Evolutionary conservation across 2,329 filamentous ascomycete species (phyloP), one percentile per base, ranked within the genome.

Genomic region (Neonectria coccinea): DNA sequence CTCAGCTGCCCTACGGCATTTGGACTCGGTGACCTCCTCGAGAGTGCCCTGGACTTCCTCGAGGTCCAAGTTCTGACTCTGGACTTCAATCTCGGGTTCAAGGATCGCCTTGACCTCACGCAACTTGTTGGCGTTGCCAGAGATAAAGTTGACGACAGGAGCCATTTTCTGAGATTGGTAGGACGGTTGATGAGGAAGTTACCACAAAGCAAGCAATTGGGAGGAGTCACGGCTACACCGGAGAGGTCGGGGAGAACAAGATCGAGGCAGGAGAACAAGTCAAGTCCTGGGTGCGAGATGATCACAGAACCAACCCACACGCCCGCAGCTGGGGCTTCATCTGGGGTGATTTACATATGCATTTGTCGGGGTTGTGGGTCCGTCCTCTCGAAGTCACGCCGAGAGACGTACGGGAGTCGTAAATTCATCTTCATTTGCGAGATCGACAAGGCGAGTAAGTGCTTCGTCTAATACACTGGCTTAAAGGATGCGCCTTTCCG

Each of bases 81-180:
- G 85, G 45, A 99, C 85, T 67, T 90, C 84, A 69, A 97, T 91
- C 36, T 86, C 87, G 9, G 87, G 84, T 72, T 91, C 89, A 3
- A 99, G 86, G 72, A 99, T 97, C 18, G 92, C 91, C 79, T 92
- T 89, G 70, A 97, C 94, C 83, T 99, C 96, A 62, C 86, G 83
- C 60, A 99, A 86, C 83, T 99, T 99, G 83, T 97, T 97, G 75
- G 91, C 89, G 81, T 99, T 99, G 79, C 95, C 92, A 2, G 95
- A 98, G 77, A 99, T 97, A 83, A 99, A 99, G 81, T 97, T 94
- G 70, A 99, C 79, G 6, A 78, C 74, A 4, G 77, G 76, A 53
- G 81, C 78, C 82, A 86, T 86, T 56, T 56, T 65, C 72, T 25
- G 20, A 6, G 41, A 6, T 20, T 7, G 9, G 22, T 50, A 27